A percentile compares a stretch with the other conserved stretches of the same genome.
phyloP scores from a whole-genome alignment of 2,329 filamentous ascomycete genomes.

The Diaporthe ilicicola region DNA sequence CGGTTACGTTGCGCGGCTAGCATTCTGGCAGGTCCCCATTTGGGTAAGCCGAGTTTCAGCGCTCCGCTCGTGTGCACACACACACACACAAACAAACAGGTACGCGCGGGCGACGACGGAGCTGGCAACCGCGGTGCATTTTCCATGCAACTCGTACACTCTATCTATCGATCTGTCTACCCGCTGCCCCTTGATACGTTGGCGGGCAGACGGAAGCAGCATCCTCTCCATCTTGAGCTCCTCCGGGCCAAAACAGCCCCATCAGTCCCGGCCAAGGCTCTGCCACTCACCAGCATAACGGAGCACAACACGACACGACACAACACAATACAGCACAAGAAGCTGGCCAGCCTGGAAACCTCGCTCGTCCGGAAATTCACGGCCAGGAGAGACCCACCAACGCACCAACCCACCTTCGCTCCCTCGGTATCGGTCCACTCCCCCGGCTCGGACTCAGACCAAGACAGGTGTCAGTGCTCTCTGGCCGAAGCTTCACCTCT shows the following conservation, averaged over 20 bases:
- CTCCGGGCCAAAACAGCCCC: slow-evolving; percentile 1
- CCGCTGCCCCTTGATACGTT: not conserved
- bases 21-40: not conserved
- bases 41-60: slow-evolving; percentile 20
- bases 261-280: not conserved
- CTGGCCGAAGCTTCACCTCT: not conserved
- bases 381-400: not conserved
- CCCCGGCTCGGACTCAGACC: not conserved
- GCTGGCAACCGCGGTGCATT: not conserved
- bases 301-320: not conserved
- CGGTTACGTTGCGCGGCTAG: not conserved
- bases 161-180: not conserved
- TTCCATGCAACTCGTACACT: slow-evolving; percentile 8
- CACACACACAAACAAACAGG: no score
- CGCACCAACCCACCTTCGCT: not conserved
- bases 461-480: not conserved
- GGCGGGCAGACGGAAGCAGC: not conserved
- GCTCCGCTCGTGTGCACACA: not conserved
- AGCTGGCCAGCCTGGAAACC: not conserved
- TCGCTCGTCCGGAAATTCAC: not conserved
- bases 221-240: not conserved
- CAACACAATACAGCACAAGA: no score
- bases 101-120: slow-evolving; percentile 7
- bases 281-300: not conserved
- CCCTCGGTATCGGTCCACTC: slow-evolving; percentile 17